Evolutionary conservation across 2,329 filamentous ascomycete genomes (phyloP), one percentile per base, ranked within the genome.

Genomic region (Furcasterigmium furcatum): DNA sequence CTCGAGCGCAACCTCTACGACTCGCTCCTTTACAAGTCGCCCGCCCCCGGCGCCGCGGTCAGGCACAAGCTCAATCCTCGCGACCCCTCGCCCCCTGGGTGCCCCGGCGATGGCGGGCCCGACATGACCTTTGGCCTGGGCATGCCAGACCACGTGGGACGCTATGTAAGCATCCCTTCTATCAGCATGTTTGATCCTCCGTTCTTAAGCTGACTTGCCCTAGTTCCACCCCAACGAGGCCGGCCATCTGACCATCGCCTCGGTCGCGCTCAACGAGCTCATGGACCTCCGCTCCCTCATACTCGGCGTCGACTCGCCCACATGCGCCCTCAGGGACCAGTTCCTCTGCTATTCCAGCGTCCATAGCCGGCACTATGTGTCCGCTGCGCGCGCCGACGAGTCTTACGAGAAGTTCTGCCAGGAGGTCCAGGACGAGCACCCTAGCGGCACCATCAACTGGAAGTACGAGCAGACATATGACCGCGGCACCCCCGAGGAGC

Each of bases 161-260:
- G n/a, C n/a, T 55, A 55, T 40, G 9, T n/a, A 16, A n/a, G 13
- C 13, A 14, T 8, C 12, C 30, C 13, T 32, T 7, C 9, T n/a
- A 7, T 32, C 30, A 13, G 14, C 30, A n/a, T n/a, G n/a, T n/a
- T n/a, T n/a, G 9, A 32, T 16, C 14, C 7, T n/a, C 30, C 14
- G 8, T 7, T 9, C 30, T 32, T 3, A 3, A 16, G 9, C 30
- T 32, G 18, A n/a, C 30, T n/a, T 7, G 13, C 30, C 8, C 30
- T n/a, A n/a, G n/a, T 67, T 68, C 48, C 64, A 67, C 46, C 62
- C 64, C 10, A 67, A 64, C 49, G 44, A 51, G 34, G 39, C 29
- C 9, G 58, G 57, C 35, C 57, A 62, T 50, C 38, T 55, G 19
- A 51, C 49, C 35, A 62, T 64, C 4, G 60, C 61, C 1, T 51